A percentile compares a stretch with the other conserved stretches of the same genome.
Conservation (phyloP, 176 grass and related monocot species). For the Triticum monococcum region DNA sequence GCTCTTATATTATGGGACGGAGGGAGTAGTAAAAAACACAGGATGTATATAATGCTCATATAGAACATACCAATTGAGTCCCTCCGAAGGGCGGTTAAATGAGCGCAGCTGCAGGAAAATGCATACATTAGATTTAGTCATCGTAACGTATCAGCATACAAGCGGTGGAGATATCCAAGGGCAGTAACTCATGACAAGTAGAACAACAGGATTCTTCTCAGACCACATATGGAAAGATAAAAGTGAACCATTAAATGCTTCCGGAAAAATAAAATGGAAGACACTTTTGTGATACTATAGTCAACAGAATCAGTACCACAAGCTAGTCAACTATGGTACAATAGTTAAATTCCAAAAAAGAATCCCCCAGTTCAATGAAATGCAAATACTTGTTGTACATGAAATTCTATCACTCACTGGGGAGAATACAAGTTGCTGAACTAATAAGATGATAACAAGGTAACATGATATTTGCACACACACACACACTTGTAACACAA, state of each 20-base stretch:
- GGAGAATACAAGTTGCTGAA: background rate
- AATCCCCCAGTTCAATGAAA: background rate
- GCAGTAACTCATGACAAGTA: conserved; percentile 14
- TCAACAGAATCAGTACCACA: background rate
- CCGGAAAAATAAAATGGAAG: background rate
- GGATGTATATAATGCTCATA: too few species aligned
- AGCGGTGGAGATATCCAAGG: background rate
- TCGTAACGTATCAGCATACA: background rate
- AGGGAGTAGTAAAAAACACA: background rate
- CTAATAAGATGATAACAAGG: background rate
- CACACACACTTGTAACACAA: background rate
- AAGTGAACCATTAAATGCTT: background rate
- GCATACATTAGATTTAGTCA: conserved; percentile 15
- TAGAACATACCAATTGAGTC: conserved; percentile 71
- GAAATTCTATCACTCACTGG: background rate
- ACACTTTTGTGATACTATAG: background rate
- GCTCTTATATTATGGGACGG: too few species aligned
- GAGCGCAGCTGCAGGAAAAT: conserved; percentile 75
- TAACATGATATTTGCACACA: background rate
- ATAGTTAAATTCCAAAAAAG: background rate
- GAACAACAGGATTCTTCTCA: background rate
- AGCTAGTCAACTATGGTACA: background rate
- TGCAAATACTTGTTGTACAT: background rate
- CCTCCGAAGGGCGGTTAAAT: conserved; percentile 76
- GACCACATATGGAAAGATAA: background rate